Evolutionary conservation across 805 yeast genomes (phyloP), one percentile per base, ranked within the genome.

Genomic region (Lachancea waltii): DNA sequence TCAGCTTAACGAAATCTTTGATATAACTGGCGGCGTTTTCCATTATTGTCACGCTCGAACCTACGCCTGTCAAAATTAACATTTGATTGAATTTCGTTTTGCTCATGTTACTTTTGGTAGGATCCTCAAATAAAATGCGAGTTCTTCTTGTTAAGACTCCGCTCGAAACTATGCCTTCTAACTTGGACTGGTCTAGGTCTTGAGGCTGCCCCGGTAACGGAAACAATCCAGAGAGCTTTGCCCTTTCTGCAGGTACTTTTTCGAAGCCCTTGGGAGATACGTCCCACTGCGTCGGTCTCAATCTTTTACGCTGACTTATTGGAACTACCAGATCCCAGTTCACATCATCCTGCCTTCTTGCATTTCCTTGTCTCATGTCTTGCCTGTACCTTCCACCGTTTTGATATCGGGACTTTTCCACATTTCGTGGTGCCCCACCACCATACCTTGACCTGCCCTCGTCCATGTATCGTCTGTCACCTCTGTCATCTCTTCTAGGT

Each of bases 191-290:
- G 38, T 62, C 64, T 20, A 62, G 41, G 13, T 50, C 51, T 42
- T 50, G 56, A 0, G 77, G 77, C 45, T 68, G 70, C 3, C 87
- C 87, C 1, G 92, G 90, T 13, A 74, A 64, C 2, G 89, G 85
- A 50, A 85, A 86, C 2, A 84, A 58, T 0, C 95, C 95, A 1
- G 85, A 73, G 13, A 82, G 62, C 50, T 85, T 86, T 5, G 92
- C 95, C 43, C 81, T 67, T 44, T 79, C 84, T 0, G 92, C 82
- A 1, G 83, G 72, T 1, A 82, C 77, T 5, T 73, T 72, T 51
- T 84, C 92, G 54, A 81, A 81, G 0, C 85, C 90, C 44, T 68
- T 67, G 1, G 95, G 87, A 23, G 70, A 68, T 17, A 73, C 63
- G 35, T 85, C 92, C 95, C 95, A 85, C 34, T 67, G 62, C 0